A percentile compares a stretch with the other conserved stretches of the same genome.
Conservation (phyloP, 257 asterid species). For the Thymus quinquecostatus region DNA sequence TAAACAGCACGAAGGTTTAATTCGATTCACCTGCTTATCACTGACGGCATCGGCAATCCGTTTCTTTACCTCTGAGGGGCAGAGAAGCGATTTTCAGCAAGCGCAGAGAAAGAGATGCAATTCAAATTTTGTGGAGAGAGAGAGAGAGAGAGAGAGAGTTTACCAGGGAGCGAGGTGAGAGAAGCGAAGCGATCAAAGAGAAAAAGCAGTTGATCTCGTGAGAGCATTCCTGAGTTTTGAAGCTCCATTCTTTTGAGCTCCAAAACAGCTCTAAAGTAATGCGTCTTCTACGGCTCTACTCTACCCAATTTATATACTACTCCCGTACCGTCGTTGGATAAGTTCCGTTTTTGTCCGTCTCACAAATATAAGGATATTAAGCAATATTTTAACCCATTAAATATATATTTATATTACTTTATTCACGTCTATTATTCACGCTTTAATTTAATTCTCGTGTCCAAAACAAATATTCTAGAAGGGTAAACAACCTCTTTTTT, state of each 20-base stretch:
- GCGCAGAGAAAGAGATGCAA: background rate
- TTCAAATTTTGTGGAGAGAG: conserved; percentile 3
- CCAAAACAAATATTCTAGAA: no score
- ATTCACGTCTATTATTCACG: no score
- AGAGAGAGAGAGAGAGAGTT: background rate
- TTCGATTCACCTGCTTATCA: conserved; percentile 65
- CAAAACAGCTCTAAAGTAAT: conserved; percentile 18
- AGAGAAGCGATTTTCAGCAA: conserved; percentile 19
- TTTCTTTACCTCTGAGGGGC: conserved; percentile 66
- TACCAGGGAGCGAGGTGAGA: conserved; percentile 77
- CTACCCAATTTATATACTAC: no score
- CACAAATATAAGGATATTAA: no score
- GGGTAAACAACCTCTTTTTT: no score
- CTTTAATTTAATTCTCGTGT: no score
- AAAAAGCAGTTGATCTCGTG: conserved; percentile 68
- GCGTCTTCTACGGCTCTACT: background rate
- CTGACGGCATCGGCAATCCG: conserved; percentile 79
- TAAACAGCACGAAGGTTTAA: background rate
- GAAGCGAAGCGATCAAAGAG: conserved; percentile 72
- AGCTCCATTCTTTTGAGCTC: conserved; percentile 40
- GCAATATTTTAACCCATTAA: no score
- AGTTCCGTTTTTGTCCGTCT: no score
- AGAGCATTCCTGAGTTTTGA: conserved; percentile 69
- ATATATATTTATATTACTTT: no score
- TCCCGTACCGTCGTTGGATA: no score